Conservation (phyloP, 2,329 filamentous ascomycete species). For the Grosmannia serpens region DNA sequence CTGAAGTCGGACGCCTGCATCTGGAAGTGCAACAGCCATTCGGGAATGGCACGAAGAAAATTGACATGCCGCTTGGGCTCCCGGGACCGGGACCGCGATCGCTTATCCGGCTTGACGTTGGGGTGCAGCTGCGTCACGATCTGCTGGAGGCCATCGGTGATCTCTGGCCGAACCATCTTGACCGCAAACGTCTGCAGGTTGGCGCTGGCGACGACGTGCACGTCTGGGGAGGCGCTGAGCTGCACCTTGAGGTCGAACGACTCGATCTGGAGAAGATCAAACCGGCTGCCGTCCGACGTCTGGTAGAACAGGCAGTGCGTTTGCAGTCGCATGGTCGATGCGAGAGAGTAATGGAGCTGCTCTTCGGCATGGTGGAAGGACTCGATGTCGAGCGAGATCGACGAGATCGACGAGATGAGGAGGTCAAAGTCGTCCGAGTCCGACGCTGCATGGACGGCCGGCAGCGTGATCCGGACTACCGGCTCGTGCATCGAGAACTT, state of each 20-base stretch:
- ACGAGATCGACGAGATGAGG: constrained; percentile 70
- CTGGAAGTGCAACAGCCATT: constrained; percentile 75
- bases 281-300: constrained; percentile 67
- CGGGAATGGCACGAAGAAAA: constrained; percentile 65
- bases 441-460: constrained; percentile 55
- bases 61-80: constrained; percentile 47
- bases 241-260: constrained; percentile 79
- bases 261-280: constrained; percentile 80
- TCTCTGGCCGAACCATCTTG: constrained; percentile 83
- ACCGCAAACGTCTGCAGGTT: constrained; percentile 78
- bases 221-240: constrained; percentile 72
- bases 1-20: constrained; percentile 84
- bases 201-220: constrained; percentile 69
- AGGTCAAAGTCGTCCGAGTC: constrained; percentile 81
- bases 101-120: constrained; percentile 54
- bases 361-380: constrained; percentile 85
- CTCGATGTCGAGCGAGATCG: constrained; percentile 83
- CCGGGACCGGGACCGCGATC: constrained; percentile 28
- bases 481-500: constrained; percentile 97
- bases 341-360: constrained; percentile 76
- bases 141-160: constrained; percentile 82
- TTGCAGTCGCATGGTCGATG: constrained; percentile 70
- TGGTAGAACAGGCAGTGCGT: constrained; percentile 92
- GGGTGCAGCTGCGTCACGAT: constrained; percentile 75
- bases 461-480: constrained; percentile 79